Percentiles rank a stretch among this genome's conserved stretches.
Evolutionary conservation across 148 eudicot genomes (phyloP).

Genomic region (Gaultheria prostrata): DNA sequence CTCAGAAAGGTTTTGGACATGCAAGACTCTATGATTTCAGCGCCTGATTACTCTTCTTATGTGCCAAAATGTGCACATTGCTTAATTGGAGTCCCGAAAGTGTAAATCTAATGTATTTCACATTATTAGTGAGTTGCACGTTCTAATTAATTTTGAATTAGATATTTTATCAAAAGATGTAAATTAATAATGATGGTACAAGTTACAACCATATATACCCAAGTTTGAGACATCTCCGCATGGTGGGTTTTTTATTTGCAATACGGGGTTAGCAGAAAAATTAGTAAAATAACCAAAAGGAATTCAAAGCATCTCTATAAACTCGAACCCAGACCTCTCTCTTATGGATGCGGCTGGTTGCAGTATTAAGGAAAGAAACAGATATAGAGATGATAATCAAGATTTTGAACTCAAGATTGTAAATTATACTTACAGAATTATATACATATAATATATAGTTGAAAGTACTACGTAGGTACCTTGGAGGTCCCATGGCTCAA

Average conservation of each 20-base stretch:
- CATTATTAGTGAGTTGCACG: neutral
- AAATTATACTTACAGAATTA: neutral
- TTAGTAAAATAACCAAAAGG: too few relatives aligned
- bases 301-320: too few relatives aligned
- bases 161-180: too few relatives aligned
- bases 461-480: slow-evolving; percentile 29
- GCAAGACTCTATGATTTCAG: too few relatives aligned
- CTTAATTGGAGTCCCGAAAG: too few relatives aligned
- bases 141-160: neutral
- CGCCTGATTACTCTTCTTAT: too few relatives aligned
- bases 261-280: too few relatives aligned
- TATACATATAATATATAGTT: neutral
- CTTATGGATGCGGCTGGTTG: too few relatives aligned
- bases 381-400: neutral
- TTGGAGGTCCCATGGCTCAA: slow-evolving; percentile 98
- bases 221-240: neutral
- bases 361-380: neutral
- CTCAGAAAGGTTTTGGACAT: too few relatives aligned
- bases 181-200: neutral
- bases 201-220: neutral
- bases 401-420: neutral
- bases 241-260: too few relatives aligned
- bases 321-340: neutral
- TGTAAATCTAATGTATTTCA: neutral
- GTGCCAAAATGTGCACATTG: too few relatives aligned